These are phyloP conservation scores for Carex scoparia DNA, from an alignment of 176 grass and related monocot genomes.

Conservation along the genomic window DNA sequence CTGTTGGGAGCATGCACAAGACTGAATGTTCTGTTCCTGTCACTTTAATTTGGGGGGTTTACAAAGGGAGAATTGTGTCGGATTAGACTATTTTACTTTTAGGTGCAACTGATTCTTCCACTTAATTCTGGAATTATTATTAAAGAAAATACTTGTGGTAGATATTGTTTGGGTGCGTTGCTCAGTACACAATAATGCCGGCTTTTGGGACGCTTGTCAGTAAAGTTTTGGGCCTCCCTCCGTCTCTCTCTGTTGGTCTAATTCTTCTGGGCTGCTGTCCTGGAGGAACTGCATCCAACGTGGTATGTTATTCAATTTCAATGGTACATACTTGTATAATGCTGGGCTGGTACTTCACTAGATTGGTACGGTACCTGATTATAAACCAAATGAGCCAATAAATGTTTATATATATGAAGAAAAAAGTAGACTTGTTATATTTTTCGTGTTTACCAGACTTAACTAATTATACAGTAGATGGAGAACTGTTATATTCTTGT, in stretches of 20 bases:
- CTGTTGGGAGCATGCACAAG: background rate
- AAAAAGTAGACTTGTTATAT: background rate
- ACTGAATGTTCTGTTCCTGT: background rate
- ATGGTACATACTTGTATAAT: background rate
- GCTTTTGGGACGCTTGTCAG: conserved; percentile 43
- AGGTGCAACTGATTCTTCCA: background rate
- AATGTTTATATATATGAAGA: background rate
- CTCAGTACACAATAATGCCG: conserved; percentile 76
- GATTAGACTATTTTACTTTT: background rate
- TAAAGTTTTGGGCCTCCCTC: conserved; percentile 47
- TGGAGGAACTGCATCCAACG: conserved; percentile 81
- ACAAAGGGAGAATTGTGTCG: background rate
- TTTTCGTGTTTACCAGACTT: background rate
- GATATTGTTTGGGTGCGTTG: conserved; percentile 58
- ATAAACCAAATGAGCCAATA: background rate
- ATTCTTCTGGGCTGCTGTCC: conserved; percentile 70
- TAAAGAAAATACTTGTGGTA: conserved; percentile 7
- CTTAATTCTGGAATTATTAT: background rate
- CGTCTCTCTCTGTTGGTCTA: conserved; percentile 48
- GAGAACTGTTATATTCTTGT: background rate
- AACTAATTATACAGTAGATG: background rate
- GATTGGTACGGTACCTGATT: background rate
- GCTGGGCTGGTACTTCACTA: background rate
- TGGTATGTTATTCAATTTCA: conserved; percentile 43
- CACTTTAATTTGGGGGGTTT: background rate